These are phyloP conservation scores for Erysiphe pulchra DNA, from an alignment of 2,329 filamentous ascomycete genomes.

Conservation along the genomic window DNA sequence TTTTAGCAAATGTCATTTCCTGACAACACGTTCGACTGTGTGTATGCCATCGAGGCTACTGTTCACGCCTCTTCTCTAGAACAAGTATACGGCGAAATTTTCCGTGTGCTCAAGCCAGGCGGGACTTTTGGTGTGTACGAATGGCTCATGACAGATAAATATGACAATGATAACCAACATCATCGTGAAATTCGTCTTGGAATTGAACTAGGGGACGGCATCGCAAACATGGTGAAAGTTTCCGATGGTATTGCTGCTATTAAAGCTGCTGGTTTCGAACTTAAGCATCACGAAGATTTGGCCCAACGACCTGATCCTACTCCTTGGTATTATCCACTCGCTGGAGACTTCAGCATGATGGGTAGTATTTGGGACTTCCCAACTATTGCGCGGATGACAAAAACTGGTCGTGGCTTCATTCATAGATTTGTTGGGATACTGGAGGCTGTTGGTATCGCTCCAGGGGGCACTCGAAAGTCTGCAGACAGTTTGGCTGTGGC, in stretches of 20 bases:
- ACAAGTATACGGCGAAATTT: conserved; percentile 86
- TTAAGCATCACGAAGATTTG: conserved; percentile 70
- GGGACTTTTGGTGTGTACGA: conserved; percentile 95
- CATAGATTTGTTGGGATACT: conserved; percentile 57
- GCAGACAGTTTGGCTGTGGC: conserved; percentile 65
- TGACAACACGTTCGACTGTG: conserved; percentile 75
- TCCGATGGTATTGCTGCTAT: conserved; percentile 65
- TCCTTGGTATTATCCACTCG: conserved; percentile 88
- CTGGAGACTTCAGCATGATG: conserved; percentile 67
- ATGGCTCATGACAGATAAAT: conserved; percentile 94
- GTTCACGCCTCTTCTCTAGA: conserved; percentile 79
- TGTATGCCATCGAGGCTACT: conserved; percentile 93
- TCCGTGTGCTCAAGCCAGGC: conserved; percentile 84
- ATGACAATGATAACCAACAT: conserved; percentile 68
- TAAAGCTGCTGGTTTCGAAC: conserved; percentile 65
- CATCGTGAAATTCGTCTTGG: conserved; percentile 88
- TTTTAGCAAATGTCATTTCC: conserved; percentile 75
- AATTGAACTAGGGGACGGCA: conserved; percentile 89
- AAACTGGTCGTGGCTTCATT: conserved; percentile 47
- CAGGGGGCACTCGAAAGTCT: conserved; percentile 75
- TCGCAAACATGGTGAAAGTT: conserved; percentile 91
- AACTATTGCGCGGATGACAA: conserved; percentile 76
- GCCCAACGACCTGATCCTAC: conserved; percentile 50
- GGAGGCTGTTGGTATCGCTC: conserved; percentile 55
- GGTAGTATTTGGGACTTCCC: conserved; percentile 52